Evolutionary conservation across 1,284 basidiomycete species (phyloP).

Genomic region (Leccinum subfulvum): DNA sequence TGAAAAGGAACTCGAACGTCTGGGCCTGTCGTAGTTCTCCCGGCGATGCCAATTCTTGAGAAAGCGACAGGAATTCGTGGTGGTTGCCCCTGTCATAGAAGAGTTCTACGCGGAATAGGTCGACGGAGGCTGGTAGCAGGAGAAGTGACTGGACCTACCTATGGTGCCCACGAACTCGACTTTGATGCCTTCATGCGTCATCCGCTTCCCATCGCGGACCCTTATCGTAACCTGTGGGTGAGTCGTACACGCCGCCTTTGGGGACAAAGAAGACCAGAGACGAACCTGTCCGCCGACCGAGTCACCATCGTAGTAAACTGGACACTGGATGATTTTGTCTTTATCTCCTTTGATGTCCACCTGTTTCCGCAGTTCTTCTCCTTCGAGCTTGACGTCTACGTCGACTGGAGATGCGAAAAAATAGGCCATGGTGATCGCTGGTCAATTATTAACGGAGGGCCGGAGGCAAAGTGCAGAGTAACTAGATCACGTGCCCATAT

Average conservation of each 20-base stretch:
- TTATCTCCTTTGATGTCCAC: slow-evolving; percentile 75
- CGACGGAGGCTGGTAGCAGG: background rate
- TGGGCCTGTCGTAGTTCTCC: slow-evolving; percentile 95
- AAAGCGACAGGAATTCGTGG: slow-evolving; percentile 94
- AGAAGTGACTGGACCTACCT: slow-evolving; percentile 50
- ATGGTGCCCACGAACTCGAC: slow-evolving; percentile 97
- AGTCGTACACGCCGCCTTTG: slow-evolving; percentile 7
- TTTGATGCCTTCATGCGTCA: slow-evolving; percentile 95
- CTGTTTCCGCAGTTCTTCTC: slow-evolving; percentile 84
- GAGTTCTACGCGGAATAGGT: slow-evolving; percentile 51
- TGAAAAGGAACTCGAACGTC: slow-evolving; percentile 95
- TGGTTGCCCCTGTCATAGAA: slow-evolving; percentile 98
- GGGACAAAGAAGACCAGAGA: slow-evolving; percentile 33
- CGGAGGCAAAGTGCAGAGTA: background rate
- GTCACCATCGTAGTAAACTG: slow-evolving; percentile 96
- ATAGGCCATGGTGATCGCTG: slow-evolving; percentile 55
- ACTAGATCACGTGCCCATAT: background rate
- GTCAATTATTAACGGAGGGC: background rate
- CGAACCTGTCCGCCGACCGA: slow-evolving; percentile 82
- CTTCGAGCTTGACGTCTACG: slow-evolving; percentile 85
- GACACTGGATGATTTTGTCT: slow-evolving; percentile 79
- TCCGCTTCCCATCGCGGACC: slow-evolving; percentile 92
- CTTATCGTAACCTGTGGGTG: slow-evolving; percentile 74
- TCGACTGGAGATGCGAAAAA: slow-evolving; percentile 93
- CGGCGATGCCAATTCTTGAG: slow-evolving; percentile 91